Evolutionary conservation across 1,139 yeast genomes (phyloP).

Genomic region (Kodamaea arcana): DNA sequence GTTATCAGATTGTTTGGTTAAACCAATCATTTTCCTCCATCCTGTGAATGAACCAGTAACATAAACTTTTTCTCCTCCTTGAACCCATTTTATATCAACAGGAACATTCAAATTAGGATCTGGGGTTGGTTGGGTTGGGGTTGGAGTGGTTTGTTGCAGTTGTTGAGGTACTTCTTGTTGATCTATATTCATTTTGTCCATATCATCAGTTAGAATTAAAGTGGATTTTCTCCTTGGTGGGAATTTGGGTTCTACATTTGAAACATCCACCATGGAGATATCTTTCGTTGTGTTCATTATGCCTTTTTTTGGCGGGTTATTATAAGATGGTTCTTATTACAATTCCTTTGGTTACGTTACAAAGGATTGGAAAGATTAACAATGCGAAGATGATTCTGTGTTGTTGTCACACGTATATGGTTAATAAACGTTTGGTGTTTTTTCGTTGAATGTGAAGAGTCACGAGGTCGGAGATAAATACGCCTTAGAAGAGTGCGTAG

Average conservation of each 20-base stretch:
- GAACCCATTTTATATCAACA: constrained; percentile 86
- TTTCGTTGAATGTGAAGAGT: too few relatives aligned
- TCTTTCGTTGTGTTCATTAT: constrained; percentile 18
- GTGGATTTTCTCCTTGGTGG: constrained; percentile 41
- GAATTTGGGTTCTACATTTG: constrained; percentile 13
- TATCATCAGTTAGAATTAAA: constrained; percentile 38
- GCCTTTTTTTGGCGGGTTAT: not conserved
- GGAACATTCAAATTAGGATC: constrained; percentile 50
- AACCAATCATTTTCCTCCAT: constrained; percentile 50
- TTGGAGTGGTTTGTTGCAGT: constrained; percentile 4
- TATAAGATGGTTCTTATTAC: too few relatives aligned
- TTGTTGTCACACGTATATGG: too few relatives aligned
- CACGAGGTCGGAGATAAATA: too few relatives aligned
- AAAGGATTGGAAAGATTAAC: too few relatives aligned
- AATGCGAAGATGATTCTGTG: too few relatives aligned
- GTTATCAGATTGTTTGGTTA: constrained; percentile 46
- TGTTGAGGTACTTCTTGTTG: not conserved
- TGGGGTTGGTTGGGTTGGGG: constrained; percentile 6
- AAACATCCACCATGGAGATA: constrained; percentile 44
- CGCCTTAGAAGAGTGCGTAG: too few relatives aligned
- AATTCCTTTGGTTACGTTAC: too few relatives aligned
- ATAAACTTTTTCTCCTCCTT: constrained; percentile 84
- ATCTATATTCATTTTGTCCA: constrained; percentile 38
- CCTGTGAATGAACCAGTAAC: constrained; percentile 50
- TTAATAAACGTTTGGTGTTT: too few relatives aligned